Conservation (phyloP, 805 yeast genomes). For the Schizosaccharomyces japonicus region DNA sequence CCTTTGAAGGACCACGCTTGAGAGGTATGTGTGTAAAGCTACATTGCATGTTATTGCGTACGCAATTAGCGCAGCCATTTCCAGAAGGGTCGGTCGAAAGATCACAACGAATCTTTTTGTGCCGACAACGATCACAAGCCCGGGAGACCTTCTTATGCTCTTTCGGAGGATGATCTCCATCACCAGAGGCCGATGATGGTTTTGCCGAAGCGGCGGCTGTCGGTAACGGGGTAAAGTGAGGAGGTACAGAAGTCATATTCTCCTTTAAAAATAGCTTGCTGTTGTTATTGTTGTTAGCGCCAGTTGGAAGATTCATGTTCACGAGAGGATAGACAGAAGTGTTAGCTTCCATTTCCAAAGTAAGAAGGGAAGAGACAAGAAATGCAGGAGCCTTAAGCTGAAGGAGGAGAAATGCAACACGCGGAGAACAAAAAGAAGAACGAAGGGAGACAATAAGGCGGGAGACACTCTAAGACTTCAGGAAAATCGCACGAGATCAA, state of each 20-base stretch:
- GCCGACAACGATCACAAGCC: slow-evolving; percentile 31
- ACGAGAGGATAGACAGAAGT: too few relatives aligned
- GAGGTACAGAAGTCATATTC: too few relatives aligned
- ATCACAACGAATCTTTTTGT: slow-evolving; percentile 23
- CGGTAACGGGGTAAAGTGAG: too few relatives aligned
- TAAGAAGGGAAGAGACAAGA: too few relatives aligned
- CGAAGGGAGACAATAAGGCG: not conserved
- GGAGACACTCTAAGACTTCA: not conserved
- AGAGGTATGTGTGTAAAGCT: slow-evolving; percentile 33
- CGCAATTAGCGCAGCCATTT: slow-evolving; percentile 27
- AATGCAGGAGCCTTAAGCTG: not conserved
- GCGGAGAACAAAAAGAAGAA: not conserved
- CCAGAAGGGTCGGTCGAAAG: slow-evolving; percentile 14
- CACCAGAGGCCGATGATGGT: too few relatives aligned
- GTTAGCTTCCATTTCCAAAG: too few relatives aligned
- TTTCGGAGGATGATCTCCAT: too few relatives aligned
- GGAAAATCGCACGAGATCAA: not conserved
- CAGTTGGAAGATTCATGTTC: too few relatives aligned
- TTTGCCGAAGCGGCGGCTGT: too few relatives aligned
- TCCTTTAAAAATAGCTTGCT: too few relatives aligned
- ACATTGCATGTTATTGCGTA: slow-evolving; percentile 28
- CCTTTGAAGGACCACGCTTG: slow-evolving; percentile 40
- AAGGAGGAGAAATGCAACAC: not conserved
- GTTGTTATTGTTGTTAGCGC: too few relatives aligned
- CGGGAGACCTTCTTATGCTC: slow-evolving; percentile 32